Evolutionary conservation across 2,329 filamentous ascomycete species (phyloP).

Genomic region (Verticillium zaregamsianum): DNA sequence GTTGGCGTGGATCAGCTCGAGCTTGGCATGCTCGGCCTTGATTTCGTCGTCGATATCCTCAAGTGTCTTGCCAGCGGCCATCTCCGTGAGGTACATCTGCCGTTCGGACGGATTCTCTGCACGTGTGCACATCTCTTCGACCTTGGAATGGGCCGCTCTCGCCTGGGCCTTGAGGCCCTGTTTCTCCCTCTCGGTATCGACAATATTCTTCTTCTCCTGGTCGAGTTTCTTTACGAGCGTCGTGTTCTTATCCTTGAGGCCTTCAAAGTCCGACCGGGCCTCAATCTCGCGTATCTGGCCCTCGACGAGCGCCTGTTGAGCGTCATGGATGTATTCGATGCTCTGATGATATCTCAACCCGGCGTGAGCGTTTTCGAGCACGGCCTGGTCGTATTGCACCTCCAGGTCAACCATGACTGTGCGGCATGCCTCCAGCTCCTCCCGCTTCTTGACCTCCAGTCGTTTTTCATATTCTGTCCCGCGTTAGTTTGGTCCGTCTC

Average conservation of each 20-base stretch:
- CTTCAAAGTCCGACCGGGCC: constrained; percentile 72
- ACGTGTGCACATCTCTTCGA: constrained; percentile 33
- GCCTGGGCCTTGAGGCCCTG: constrained; percentile 29
- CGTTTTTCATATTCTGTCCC: constrained; percentile 21
- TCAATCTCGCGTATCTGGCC: constrained; percentile 71
- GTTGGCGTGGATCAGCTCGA: constrained; percentile 78
- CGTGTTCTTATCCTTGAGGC: constrained; percentile 61
- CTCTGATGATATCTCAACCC: constrained; percentile 51
- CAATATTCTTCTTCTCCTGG: constrained; percentile 35
- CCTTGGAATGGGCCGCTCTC: constrained; percentile 30
- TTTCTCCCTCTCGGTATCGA: constrained; percentile 19
- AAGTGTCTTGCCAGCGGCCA: constrained; percentile 45
- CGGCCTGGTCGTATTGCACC: constrained; percentile 49
- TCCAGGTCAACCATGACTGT: constrained; percentile 46
- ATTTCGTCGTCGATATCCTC: constrained; percentile 72
- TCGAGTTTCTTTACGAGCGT: constrained; percentile 52
- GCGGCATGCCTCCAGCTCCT: constrained; percentile 31
- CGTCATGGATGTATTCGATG: constrained; percentile 57
- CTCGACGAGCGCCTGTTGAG: constrained; percentile 63
- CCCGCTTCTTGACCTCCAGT: constrained; percentile 33
- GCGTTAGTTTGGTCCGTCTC: not conserved
- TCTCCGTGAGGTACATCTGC: constrained; percentile 34
- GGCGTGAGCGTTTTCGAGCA: constrained; percentile 52
- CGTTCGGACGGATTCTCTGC: constrained; percentile 26
- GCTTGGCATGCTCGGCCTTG: constrained; percentile 65